Percentiles rank a stretch among this genome's conserved stretches.
phyloP scores from a whole-genome alignment of 1,139 yeast genomes.

The Magnusiomyces sp. region DNA sequence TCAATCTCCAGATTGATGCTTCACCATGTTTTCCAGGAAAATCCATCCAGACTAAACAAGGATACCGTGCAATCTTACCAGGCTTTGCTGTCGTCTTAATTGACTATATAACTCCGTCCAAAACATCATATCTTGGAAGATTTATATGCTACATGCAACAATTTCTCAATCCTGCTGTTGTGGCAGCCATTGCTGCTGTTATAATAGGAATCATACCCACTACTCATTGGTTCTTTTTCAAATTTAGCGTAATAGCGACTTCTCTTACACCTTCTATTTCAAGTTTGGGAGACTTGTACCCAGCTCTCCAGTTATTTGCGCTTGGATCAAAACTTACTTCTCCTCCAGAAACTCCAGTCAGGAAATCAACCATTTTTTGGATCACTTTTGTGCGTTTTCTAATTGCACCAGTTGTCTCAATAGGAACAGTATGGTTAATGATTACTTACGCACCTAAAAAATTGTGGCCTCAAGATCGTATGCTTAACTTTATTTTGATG shows the following conservation, averaged over 20 bases:
- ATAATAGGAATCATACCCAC: slow-evolving; percentile 19
- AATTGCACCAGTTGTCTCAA: slow-evolving; percentile 15
- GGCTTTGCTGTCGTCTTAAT: not conserved
- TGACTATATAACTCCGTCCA: not conserved
- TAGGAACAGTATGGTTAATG: slow-evolving; percentile 15
- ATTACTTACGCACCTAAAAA: slow-evolving; percentile 9
- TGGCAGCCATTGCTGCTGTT: slow-evolving; percentile 18
- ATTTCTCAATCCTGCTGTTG: slow-evolving; percentile 19
- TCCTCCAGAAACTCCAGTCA: slow-evolving; percentile 16
- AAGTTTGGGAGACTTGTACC: slow-evolving; percentile 19
- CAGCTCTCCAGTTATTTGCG: slow-evolving; percentile 21
- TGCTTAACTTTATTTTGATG: slow-evolving; percentile 20
- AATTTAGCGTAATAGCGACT: slow-evolving; percentile 13
- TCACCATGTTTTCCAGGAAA: no score
- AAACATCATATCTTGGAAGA: not conserved
- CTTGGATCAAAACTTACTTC: slow-evolving; percentile 19
- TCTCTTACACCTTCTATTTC: slow-evolving; percentile 18
- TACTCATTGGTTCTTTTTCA: slow-evolving; percentile 17
- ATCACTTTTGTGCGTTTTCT: slow-evolving; percentile 15
- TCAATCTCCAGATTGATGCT: no score
- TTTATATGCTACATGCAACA: slow-evolving; percentile 7
- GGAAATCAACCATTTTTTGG: slow-evolving; percentile 13
- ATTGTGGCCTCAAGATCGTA: slow-evolving; percentile 18
- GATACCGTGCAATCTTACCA: not conserved
- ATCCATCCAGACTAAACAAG: no score